Conservation (phyloP, 768 basidiomycete genomes). For the Calocybe cyanea region DNA sequence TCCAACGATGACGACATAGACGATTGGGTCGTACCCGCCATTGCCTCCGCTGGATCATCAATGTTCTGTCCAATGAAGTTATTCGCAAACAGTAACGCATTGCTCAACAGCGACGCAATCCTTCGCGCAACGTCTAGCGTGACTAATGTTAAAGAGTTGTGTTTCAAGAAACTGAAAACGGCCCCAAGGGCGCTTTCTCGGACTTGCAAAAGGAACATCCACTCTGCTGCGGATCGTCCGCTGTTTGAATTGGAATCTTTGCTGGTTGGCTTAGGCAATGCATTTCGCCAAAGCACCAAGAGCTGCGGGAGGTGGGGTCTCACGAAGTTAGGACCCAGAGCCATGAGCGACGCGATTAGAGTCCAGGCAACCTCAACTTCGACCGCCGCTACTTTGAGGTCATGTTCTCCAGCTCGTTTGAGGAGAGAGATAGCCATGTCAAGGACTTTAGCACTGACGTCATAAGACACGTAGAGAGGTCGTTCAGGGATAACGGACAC, state of each 20-base stretch:
- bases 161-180: slow-evolving; percentile 80
- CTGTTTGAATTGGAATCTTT: slow-evolving; percentile 68
- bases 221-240: slow-evolving; percentile 71
- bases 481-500: slow-evolving; percentile 82
- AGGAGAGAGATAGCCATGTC: slow-evolving; percentile 88
- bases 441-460: slow-evolving; percentile 85
- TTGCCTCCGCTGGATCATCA: slow-evolving; percentile 56
- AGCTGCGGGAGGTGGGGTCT: slow-evolving; percentile 91
- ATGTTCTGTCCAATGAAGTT: slow-evolving; percentile 71
- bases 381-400: slow-evolving; percentile 72
- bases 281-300: slow-evolving; percentile 95
- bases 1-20: too few relatives aligned
- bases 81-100: slow-evolving; percentile 86
- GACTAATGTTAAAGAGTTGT: slow-evolving; percentile 72
- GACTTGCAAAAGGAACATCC: slow-evolving; percentile 88
- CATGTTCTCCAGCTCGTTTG: slow-evolving; percentile 89
- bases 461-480: slow-evolving; percentile 93
- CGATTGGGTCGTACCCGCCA: slow-evolving; percentile 20
- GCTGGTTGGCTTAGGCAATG: slow-evolving; percentile 89
- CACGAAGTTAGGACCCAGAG: slow-evolving; percentile 90
- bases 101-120: slow-evolving; percentile 80
- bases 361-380: slow-evolving; percentile 97
- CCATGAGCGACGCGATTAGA: slow-evolving; percentile 84
- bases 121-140: slow-evolving; percentile 90
- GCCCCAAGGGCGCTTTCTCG: slow-evolving; percentile 89